Percentiles rank a stretch among this genome's conserved stretches.
phyloP scores from a whole-genome alignment of 495 filamentous ascomycete genomes.

The Ramalina peruviana region DNA sequence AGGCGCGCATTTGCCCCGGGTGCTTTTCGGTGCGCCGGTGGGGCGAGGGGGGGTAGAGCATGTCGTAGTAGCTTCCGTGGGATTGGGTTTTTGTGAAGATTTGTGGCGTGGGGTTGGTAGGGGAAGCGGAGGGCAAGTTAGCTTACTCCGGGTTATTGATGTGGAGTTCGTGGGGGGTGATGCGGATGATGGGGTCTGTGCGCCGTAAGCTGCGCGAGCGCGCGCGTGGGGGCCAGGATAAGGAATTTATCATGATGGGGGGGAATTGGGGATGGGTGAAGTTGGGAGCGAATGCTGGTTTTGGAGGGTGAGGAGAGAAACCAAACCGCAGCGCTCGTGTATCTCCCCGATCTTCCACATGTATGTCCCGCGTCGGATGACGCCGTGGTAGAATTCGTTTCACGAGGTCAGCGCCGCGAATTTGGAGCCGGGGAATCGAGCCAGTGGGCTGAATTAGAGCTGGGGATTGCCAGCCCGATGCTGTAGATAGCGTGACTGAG shows the following conservation, averaged over 20 bases:
- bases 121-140: too few species aligned
- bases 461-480: slow-evolving; percentile 12
- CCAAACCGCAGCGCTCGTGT: slow-evolving; percentile 35
- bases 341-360: slow-evolving; percentile 30
- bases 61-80: slow-evolving; percentile 27
- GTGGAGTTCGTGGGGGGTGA: slow-evolving; percentile 42
- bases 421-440: slow-evolving; percentile 33
- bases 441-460: slow-evolving; percentile 30
- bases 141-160: slow-evolving; percentile 33
- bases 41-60: slow-evolving; percentile 26
- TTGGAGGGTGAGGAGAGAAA: neutral
- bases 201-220: neutral
- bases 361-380: slow-evolving; percentile 25
- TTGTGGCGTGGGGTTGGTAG: slow-evolving; percentile 21
- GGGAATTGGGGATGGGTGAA: too few species aligned
- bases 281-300: too few species aligned
- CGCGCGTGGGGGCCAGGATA: too few species aligned
- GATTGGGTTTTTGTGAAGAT: slow-evolving; percentile 17
- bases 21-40: slow-evolving; percentile 19
- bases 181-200: slow-evolving; percentile 43
- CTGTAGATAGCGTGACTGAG: neutral
- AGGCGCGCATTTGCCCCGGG: slow-evolving; percentile 18
- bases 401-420: slow-evolving; percentile 34
- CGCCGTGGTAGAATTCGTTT: slow-evolving; percentile 40
- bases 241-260: too few species aligned